phyloP scores from a whole-genome alignment of 192 early-diverging fungal genomes.

The Coemansia sp. region DNA sequence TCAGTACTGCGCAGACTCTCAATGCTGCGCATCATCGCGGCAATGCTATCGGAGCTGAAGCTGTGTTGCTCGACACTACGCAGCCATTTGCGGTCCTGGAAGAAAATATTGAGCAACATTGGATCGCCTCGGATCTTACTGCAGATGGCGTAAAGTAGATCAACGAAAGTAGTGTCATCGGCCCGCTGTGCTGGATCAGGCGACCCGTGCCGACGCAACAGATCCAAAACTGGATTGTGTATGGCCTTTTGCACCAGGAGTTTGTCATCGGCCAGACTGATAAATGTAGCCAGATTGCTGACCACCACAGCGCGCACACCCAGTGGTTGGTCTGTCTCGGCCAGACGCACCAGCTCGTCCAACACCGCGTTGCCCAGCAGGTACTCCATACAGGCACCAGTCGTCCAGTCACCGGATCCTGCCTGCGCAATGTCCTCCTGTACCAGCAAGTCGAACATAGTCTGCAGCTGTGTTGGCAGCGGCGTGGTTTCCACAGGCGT shows the following conservation, averaged over 20 bases:
- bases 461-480: conserved; percentile 69
- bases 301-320: conserved; percentile 81
- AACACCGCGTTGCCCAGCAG: conserved; percentile 83
- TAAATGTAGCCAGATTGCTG: conserved; percentile 73
- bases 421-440: conserved; percentile 74
- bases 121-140: conserved; percentile 53
- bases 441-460: conserved; percentile 85
- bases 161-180: conserved; percentile 47
- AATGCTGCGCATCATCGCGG: conserved; percentile 54
- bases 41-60: conserved; percentile 26
- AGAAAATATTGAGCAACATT: conserved; percentile 52
- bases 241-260: conserved; percentile 89
- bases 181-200: conserved; percentile 17
- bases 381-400: conserved; percentile 87
- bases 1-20: conserved; percentile 38
- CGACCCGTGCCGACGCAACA: conserved; percentile 63
- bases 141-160: conserved; percentile 48
- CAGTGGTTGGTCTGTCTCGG: conserved; percentile 72
- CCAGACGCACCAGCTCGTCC: conserved; percentile 73
- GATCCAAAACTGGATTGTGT: conserved; percentile 77
- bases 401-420: conserved; percentile 67
- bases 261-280: conserved; percentile 82
- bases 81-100: conserved; percentile 49
- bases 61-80: conserved; percentile 48
- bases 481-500: conserved; percentile 68